These are phyloP conservation scores for Symbiodinium pilosum DNA, from an alignment of 73 alveolate genomes.

Conservation along the genomic window DNA sequence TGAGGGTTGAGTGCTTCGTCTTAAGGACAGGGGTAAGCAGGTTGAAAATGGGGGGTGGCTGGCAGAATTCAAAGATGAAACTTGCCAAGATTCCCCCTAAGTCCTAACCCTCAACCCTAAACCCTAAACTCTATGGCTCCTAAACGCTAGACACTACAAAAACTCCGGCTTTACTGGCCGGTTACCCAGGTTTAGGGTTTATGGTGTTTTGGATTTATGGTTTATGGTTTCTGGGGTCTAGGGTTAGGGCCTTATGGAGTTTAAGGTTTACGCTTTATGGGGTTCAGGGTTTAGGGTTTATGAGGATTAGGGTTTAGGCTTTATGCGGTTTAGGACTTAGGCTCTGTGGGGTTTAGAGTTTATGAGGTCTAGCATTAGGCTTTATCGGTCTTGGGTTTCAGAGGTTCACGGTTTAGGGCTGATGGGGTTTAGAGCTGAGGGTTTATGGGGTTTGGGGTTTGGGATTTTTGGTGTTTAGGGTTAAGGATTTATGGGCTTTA, in stretches of 20 bases:
- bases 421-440: not conserved
- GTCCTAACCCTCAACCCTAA: not conserved
- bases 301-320: not conserved
- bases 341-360: not conserved
- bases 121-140: not conserved
- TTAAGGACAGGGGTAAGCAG: too few species aligned
- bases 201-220: not conserved
- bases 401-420: not conserved
- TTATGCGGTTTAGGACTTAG: not conserved
- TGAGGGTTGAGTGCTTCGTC: too few species aligned
- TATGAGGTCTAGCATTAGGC: not conserved
- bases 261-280: not conserved
- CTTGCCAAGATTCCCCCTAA: not conserved
- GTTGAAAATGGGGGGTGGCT: too few species aligned
- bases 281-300: not conserved
- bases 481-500: not conserved
- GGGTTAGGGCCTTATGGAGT: not conserved
- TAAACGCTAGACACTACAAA: not conserved
- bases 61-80: not conserved
- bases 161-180: not conserved
- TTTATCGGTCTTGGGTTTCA: not conserved
- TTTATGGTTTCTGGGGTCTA: not conserved
- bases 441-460: not conserved
- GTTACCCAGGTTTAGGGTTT: not conserved
- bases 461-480: not conserved